These are phyloP conservation scores for Claviceps cyperi DNA, from an alignment of 2,329 filamentous ascomycete species.

Conservation along the genomic window DNA sequence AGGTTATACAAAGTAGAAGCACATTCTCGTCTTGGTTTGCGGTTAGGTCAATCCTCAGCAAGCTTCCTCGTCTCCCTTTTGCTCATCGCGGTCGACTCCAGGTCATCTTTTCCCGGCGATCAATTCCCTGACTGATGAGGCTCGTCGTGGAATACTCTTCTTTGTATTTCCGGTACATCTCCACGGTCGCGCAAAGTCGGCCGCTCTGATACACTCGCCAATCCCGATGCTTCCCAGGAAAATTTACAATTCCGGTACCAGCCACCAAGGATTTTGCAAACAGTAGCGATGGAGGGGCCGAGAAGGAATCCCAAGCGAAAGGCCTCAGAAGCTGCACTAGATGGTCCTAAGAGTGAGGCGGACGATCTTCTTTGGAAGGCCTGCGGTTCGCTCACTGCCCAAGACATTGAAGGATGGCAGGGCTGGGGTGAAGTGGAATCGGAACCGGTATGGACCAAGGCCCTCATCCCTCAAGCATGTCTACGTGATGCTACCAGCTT, in stretches of 20 bases:
- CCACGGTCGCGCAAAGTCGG: background rate
- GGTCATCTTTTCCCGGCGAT: background rate
- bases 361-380: constrained; percentile 29
- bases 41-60: background rate
- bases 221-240: no score
- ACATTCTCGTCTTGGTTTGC: background rate
- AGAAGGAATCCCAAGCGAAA: constrained; percentile 31
- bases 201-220: background rate
- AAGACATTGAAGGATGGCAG: constrained; percentile 47
- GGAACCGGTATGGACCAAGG: constrained; percentile 52
- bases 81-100: background rate
- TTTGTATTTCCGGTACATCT: background rate
- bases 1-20: background rate
- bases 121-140: background rate
- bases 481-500: background rate
- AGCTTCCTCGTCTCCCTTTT: background rate
- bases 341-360: constrained; percentile 11
- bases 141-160: background rate
- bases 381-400: constrained; percentile 30
- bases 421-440: constrained; percentile 81
- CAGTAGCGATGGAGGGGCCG: constrained; percentile 3
- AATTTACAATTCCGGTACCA: background rate
- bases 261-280: background rate
- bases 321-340: constrained; percentile 16
- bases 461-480: no score